Conservation (phyloP, 2,329 filamentous ascomycete genomes). For the Talaromyces atroroseus region DNA sequence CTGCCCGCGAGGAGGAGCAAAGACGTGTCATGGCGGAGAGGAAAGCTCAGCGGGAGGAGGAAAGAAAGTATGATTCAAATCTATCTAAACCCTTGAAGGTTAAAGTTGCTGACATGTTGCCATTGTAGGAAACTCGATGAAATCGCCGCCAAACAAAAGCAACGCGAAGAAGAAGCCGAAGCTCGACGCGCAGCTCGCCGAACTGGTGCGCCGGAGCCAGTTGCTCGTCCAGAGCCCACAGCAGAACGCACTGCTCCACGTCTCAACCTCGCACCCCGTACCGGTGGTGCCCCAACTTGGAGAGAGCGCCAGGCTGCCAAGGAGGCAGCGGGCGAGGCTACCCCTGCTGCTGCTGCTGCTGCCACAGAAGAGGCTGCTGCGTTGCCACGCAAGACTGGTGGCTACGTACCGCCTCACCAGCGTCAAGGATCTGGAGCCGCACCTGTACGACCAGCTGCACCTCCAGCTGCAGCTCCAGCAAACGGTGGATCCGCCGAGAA, state of each 20-base stretch:
- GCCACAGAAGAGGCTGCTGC: slow-evolving; percentile 26
- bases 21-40: slow-evolving; percentile 69
- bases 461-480: slow-evolving; percentile 17
- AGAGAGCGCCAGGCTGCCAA: slow-evolving; percentile 56
- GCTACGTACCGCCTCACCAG: slow-evolving; percentile 38
- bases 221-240: slow-evolving; percentile 15
- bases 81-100: neutral
- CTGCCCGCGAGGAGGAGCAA: slow-evolving; percentile 71
- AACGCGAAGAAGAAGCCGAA: slow-evolving; percentile 84
- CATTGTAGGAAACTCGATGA: slow-evolving; percentile 56
- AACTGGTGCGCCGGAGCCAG: slow-evolving; percentile 31
- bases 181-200: slow-evolving; percentile 65
- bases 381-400: slow-evolving; percentile 26
- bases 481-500: slow-evolving; percentile 4
- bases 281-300: slow-evolving; percentile 46
- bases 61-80: slow-evolving; percentile 48
- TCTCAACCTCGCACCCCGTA: slow-evolving; percentile 49
- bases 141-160: slow-evolving; percentile 60
- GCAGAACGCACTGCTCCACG: slow-evolving; percentile 44
- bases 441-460: slow-evolving; percentile 23
- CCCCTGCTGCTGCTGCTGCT: slow-evolving; percentile 19
- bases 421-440: slow-evolving; percentile 29
- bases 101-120: slow-evolving; percentile 27
- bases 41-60: slow-evolving; percentile 54
- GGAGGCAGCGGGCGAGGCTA: slow-evolving; percentile 29